Percentiles rank a stretch among this genome's conserved stretches.
phyloP scores from a whole-genome alignment of 208 protist genomes.

The Naegleria gruberi region DNA sequence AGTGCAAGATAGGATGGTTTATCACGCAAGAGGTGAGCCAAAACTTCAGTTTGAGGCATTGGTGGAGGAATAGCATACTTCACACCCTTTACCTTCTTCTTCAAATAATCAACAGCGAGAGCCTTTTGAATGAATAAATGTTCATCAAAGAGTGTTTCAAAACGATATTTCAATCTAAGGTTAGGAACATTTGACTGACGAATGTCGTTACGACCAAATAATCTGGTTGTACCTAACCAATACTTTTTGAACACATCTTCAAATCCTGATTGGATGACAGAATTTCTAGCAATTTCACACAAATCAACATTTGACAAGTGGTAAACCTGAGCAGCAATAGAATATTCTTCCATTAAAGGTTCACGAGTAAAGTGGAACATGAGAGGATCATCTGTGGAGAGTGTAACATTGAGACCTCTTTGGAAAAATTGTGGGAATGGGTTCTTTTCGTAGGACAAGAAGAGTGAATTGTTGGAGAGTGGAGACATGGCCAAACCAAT shows the following conservation, averaged over 20 bases:
- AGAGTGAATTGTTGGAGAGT: conserved; percentile 97
- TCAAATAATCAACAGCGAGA: neutral
- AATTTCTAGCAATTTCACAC: conserved; percentile 96
- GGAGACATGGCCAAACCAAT: conserved; percentile 96
- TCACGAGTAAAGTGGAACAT: conserved; percentile 96
- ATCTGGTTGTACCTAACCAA: conserved; percentile 80
- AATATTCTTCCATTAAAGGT: conserved; percentile 98
- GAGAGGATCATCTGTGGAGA: conserved; percentile 91
- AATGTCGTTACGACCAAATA: conserved; percentile 79
- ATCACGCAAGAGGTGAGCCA: neutral
- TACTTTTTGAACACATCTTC: conserved; percentile 76
- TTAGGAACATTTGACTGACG: conserved; percentile 87
- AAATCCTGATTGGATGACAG: conserved; percentile 86
- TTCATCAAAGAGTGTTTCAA: conserved; percentile 46
- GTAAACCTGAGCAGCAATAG: conserved; percentile 93
- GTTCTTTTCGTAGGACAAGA: conserved; percentile 90
- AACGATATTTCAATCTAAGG: conserved; percentile 83
- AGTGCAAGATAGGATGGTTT: neutral
- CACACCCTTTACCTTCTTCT: neutral
- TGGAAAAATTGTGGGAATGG: conserved; percentile 92
- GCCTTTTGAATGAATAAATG: conserved; percentile 1
- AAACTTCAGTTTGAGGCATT: neutral
- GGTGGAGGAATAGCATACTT: neutral
- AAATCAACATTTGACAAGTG: conserved; percentile 89
- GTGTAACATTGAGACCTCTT: conserved; percentile 90